Evolutionary conservation across 2,329 filamentous ascomycete species (phyloP).

Genomic region (Sclerotinia trifoliorum): DNA sequence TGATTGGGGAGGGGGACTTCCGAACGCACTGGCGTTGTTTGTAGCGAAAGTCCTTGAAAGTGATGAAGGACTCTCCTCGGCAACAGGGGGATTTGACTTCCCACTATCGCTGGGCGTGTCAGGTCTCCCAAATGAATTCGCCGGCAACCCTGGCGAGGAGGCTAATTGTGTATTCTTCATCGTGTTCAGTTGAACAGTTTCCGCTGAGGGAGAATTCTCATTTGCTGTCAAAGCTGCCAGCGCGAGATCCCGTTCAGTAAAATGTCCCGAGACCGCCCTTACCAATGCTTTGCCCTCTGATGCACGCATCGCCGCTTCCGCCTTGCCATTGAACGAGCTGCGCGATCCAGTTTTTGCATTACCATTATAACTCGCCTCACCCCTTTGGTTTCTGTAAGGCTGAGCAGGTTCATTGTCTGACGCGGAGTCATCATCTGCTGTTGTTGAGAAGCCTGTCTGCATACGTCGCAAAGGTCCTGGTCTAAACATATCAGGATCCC

Average conservation of each 20-base stretch:
- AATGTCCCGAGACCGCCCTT: constrained; percentile 32
- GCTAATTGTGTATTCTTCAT: constrained; percentile 32
- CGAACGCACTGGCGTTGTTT: constrained; percentile 8
- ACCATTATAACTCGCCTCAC: constrained; percentile 2
- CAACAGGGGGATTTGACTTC: constrained; percentile 14
- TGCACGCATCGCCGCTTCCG: constrained; percentile 58
- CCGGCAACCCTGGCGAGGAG: constrained; percentile 22
- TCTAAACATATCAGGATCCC: constrained; percentile 43
- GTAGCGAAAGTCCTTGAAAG: background rate
- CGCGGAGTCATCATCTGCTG: constrained; percentile 17
- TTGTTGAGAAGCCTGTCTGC: constrained; percentile 46
- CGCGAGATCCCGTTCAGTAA: constrained; percentile 2
- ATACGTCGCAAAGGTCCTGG: constrained; percentile 56
- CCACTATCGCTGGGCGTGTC: constrained; percentile 21
- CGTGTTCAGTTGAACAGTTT: constrained; percentile 35
- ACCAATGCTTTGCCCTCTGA: constrained; percentile 60
- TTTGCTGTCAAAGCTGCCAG: constrained; percentile 20
- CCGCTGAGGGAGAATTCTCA: constrained; percentile 27
- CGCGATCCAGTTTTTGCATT: constrained; percentile 17
- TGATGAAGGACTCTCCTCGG: constrained; percentile 6
- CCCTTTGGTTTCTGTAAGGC: background rate
- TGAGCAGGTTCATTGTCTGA: constrained; percentile 9
- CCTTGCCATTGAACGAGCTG: constrained; percentile 41
- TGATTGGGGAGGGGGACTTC: constrained; percentile 22
- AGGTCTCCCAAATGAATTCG: constrained; percentile 24